Evolutionary conservation across 352 stramenopile species (phyloP).

Genomic region (Elongisporangium anandrum): DNA sequence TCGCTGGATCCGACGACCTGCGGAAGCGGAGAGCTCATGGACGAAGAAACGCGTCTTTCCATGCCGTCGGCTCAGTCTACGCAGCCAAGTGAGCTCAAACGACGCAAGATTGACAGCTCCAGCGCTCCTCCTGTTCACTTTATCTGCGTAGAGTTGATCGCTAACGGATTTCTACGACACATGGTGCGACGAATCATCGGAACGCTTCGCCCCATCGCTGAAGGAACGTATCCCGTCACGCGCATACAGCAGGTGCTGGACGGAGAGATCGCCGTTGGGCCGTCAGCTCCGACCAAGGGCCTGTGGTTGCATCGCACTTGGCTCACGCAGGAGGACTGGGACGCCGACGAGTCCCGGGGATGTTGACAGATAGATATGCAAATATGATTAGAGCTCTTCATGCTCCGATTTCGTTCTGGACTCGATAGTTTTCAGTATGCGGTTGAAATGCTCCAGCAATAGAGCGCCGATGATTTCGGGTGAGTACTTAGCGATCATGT

Average conservation of each 20-base stretch:
- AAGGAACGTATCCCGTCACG: constrained; percentile 47
- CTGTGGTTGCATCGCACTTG: constrained; percentile 85
- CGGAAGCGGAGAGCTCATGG: constrained; percentile 52
- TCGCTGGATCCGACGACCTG: constrained; percentile 52
- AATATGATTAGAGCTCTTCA: constrained; percentile 46
- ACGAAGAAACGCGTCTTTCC: constrained; percentile 42
- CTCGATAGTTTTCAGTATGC: constrained; percentile 32
- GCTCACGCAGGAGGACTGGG: constrained; percentile 72
- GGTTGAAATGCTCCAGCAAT: constrained; percentile 61
- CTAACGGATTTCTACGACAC: constrained; percentile 82
- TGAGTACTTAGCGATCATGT: constrained; percentile 86
- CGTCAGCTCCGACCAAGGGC: constrained; percentile 71
- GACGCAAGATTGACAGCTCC: constrained; percentile 10
- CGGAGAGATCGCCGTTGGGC: constrained; percentile 41
- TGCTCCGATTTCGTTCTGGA: constrained; percentile 13
- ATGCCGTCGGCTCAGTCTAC: not conserved
- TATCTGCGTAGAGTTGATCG: constrained; percentile 78
- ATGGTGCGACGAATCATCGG: constrained; percentile 87
- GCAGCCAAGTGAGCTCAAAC: constrained; percentile 5
- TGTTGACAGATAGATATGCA: constrained; percentile 17
- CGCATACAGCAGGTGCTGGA: constrained; percentile 69
- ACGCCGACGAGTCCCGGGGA: constrained; percentile 33
- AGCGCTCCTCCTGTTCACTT: constrained; percentile 44
- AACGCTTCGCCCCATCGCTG: constrained; percentile 72
- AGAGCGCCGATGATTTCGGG: constrained; percentile 64